Base-by-base conservation (phyloP, 2,329 filamentous ascomycete species). In the Botrytis sinoallii region DNA sequence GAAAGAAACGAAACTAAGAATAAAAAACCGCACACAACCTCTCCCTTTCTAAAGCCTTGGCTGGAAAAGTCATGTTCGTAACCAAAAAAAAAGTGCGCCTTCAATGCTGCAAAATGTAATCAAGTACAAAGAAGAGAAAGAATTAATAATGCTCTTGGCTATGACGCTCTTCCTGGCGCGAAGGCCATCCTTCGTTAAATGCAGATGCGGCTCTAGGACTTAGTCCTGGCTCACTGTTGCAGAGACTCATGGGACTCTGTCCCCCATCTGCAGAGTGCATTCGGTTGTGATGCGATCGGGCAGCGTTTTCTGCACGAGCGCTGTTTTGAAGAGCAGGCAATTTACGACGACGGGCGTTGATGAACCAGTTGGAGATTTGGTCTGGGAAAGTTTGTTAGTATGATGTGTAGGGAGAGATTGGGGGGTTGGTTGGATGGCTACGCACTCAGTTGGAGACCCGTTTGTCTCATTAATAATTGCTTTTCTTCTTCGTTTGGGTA, bases 401-500 rank as follows among this genome's bases (percentile, higher is more conserved):
- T 29, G 16, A 38, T 61, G 9, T n/a, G 29, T 25, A 61, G 57
- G 42, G 6, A n/a, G 8, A 35, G 3, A n/a, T 74, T 29, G 52
- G n/a, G 52, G 5, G 14, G 22, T 42, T 25, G 14, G 22, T 42
- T 25, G 9, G 18, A 6, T 16, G 12, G 20, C 3, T 25, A 88
- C 90, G 85, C 86, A 89, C 92, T 95, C 84, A 97, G 91, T 72
- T 93, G 91, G 42, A 97, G 85, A 0, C 90, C 90, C 0, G 94
- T 97, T 79, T 90, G 86, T 65, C 88, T 87, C 86, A 94, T 93
- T 66, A 97, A 86, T 74, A 92, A 89, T 80, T 95, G 89, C 83
- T 97, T 97, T 83, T 97, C 92, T 76, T 97, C 93, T 82, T 97
- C 93, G 7, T 90, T 94, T 1, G 94, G 94, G 81, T 97, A 97